Evolutionary conservation across 257 asterid species (phyloP).

Genomic region (Solanum dulcamara): DNA sequence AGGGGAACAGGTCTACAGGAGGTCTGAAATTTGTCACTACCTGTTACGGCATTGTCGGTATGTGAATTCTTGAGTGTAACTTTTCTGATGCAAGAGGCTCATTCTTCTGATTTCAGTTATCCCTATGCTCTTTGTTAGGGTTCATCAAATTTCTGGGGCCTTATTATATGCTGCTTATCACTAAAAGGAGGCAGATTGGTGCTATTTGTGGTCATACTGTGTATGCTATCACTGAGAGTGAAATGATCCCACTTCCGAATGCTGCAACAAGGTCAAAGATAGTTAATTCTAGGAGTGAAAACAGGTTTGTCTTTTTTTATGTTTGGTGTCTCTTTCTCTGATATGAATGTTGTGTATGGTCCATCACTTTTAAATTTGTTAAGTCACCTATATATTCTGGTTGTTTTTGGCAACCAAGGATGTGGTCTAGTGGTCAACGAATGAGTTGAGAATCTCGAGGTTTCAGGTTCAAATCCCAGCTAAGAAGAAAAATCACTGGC

Average conservation of each 20-base stretch:
- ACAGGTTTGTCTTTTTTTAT: slow-evolving; percentile 39
- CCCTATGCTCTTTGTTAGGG: slow-evolving; percentile 40
- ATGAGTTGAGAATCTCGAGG: not conserved
- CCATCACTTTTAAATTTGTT: not conserved
- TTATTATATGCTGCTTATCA: slow-evolving; percentile 81
- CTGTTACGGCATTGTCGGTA: slow-evolving; percentile 97
- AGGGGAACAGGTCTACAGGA: slow-evolving; percentile 80
- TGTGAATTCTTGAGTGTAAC: slow-evolving; percentile 10
- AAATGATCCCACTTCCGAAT: slow-evolving; percentile 71
- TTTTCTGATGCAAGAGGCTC: not conserved
- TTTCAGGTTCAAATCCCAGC: not conserved
- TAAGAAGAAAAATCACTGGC: not conserved
- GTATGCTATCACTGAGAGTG: slow-evolving; percentile 73
- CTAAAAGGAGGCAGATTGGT: slow-evolving; percentile 88
- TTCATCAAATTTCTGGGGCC: slow-evolving; percentile 90
- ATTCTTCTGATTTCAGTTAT: not conserved
- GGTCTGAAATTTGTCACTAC: slow-evolving; percentile 84
- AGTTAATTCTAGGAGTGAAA: slow-evolving; percentile 53
- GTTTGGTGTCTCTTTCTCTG: not conserved
- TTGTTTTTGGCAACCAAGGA: not conserved
- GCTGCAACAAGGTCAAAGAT: slow-evolving; percentile 46
- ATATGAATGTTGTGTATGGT: not conserved
- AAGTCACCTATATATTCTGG: not conserved
- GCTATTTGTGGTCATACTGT: slow-evolving; percentile 75
- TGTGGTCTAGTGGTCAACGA: not conserved